Conservation (phyloP, 108 stramenopile species). For the Skeletonema costatum region DNA sequence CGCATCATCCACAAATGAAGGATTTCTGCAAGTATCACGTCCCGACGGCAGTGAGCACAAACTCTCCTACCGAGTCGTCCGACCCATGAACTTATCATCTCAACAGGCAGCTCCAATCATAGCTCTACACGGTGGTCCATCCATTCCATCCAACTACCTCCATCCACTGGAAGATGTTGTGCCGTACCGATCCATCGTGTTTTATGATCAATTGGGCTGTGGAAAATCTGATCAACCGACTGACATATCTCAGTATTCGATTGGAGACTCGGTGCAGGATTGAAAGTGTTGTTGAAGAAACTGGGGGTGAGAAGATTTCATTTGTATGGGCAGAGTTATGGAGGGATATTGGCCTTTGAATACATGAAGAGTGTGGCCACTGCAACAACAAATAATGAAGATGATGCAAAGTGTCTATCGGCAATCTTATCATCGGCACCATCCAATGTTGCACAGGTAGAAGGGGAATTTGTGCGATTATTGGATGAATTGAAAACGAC, state of each 20-base stretch:
- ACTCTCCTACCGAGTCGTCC: slow-evolving; percentile 21
- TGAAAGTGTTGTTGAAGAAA: slow-evolving; percentile 52
- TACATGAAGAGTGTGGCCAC: slow-evolving; percentile 51
- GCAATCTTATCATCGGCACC: slow-evolving; percentile 63
- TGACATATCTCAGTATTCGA: slow-evolving; percentile 45
- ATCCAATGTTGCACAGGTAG: slow-evolving; percentile 39
- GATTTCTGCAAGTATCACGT: neutral
- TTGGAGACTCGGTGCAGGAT: slow-evolving; percentile 49
- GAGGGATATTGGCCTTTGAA: slow-evolving; percentile 70
- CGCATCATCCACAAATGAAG: slow-evolving; percentile 8
- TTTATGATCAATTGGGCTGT: slow-evolving; percentile 77
- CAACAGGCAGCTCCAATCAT: slow-evolving; percentile 53
- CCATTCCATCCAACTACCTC: slow-evolving; percentile 69
- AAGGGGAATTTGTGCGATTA: slow-evolving; percentile 40
- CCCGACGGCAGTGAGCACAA: slow-evolving; percentile 13
- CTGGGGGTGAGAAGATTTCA: slow-evolving; percentile 54
- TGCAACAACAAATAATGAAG: neutral
- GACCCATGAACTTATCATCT: slow-evolving; percentile 36
- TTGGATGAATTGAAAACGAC: slow-evolving; percentile 21
- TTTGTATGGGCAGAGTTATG: slow-evolving; percentile 71
- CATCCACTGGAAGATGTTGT: slow-evolving; percentile 56
- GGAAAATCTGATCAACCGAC: slow-evolving; percentile 52
- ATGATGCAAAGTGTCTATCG: slow-evolving; percentile 45
- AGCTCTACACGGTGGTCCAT: slow-evolving; percentile 74
- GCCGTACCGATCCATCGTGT: slow-evolving; percentile 60